Base-by-base conservation (phyloP, 2,329 filamentous ascomycete species). In the Chaetomium globosum region DNA sequence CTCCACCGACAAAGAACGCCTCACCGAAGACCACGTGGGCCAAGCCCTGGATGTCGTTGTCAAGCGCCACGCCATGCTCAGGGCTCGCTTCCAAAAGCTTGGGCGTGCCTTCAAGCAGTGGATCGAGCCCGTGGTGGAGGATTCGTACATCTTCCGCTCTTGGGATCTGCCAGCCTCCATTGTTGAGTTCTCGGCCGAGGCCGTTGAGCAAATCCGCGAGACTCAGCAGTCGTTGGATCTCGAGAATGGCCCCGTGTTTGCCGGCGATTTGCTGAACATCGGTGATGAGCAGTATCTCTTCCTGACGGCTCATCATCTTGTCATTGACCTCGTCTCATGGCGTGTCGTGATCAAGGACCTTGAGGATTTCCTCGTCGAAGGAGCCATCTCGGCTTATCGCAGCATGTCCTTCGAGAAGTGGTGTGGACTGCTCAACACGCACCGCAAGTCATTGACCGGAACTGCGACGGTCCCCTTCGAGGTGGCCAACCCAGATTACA, bases 241-340 rank as follows among this genome's bases (percentile, higher is more conserved):
- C 21, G 58, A 65, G 10, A 54, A 69, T 3, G 74, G 74, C 0
- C 68, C 72, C 2, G 63, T 75, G 4, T 71, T 72, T 52, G 63
- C 65, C 1, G 70, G 61, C 28, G 62, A 63, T 46, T 39, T 69
- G 2, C 68, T 75, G 23, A 36, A 67, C 12, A 57, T 71, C 12
- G 19, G 59, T 0, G 60, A 60, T 4, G 53, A 65, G 12, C 73
- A 74, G 36, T 49, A 70, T 1, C 49, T 77, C 0, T 75, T 73
- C 7, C 49, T 80, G 1, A 66, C 72, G 9, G 74, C 74, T 1
- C 77, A 78, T 21, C 77, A 79, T 63, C 66, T 78, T 0, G 73
- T 78, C 1, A 74, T 81, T 16, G 80, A 82, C 58, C 66, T 81
- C 7, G 78, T 82, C 1, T 79, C 79, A 0, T 82, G 80, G 80